These are phyloP conservation scores for Calonectria henricotiae DNA, from an alignment of 2,329 filamentous ascomycete genomes.

Conservation along the genomic window DNA sequence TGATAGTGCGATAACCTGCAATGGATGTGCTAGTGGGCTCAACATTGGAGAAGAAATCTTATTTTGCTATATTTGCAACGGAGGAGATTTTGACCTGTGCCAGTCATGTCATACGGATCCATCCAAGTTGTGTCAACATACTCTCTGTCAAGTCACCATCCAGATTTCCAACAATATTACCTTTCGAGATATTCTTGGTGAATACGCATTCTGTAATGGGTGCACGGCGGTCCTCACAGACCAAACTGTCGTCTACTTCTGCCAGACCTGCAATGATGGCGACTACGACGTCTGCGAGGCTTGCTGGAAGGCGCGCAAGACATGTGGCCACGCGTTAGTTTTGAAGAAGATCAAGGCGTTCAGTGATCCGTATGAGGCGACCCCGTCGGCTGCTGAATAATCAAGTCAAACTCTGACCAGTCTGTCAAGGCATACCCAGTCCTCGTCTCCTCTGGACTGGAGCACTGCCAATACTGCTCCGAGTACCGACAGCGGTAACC, in stretches of 20 bases:
- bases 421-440: background rate
- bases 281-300: constrained; percentile 35
- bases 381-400: background rate
- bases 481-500: background rate
- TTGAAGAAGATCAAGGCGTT: constrained; percentile 12
- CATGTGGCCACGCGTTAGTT: constrained; percentile 21
- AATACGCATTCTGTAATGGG: constrained; percentile 24
- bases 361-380: background rate
- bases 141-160: background rate
- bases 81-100: constrained; percentile 37
- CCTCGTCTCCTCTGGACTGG: background rate
- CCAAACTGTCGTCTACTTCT: constrained; percentile 22
- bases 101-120: constrained; percentile 13
- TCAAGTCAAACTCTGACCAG: background rate
- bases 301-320: constrained; percentile 27
- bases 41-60: constrained; percentile 32
- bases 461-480: background rate
- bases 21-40: constrained; percentile 31
- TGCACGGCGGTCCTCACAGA: background rate
- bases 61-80: constrained; percentile 29
- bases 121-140: constrained; percentile 17
- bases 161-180: constrained; percentile 1
- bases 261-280: constrained; percentile 27
- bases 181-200: constrained; percentile 1
- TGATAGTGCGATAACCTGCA: constrained; percentile 12